Base-by-base conservation (phyloP, 345 rosid genomes). In the Camelina neglecta region DNA sequence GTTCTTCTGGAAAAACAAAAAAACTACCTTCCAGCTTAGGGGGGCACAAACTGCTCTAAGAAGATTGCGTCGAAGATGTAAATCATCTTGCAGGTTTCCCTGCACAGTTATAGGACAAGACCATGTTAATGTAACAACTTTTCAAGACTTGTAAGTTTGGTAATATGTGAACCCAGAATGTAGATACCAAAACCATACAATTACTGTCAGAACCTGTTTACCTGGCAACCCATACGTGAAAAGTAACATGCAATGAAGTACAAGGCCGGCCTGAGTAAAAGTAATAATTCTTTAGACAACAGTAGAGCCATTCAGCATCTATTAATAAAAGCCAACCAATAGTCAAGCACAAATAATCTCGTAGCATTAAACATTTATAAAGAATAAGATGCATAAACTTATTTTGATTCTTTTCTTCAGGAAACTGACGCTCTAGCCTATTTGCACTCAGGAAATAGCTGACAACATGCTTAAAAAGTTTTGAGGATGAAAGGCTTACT, bases 211-310 rank as follows among this genome's bases (percentile, higher is more conserved):
- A 62, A 78, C 20, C 54, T 35, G 86, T 88, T 88, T 85, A 87
- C 97, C 80, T 94, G 97, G 80, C 92, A 88, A 72, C 88, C 90
- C 82, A 85, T 90, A 65, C 83, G 84, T 62, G 96, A 87, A 85
- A 89, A 90, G 82, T 89, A 94, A 72, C 90, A 79, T 15, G 85
- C 86, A 65, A 87, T 84, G 88, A 94, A 90, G 85, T 85, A 94
- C 83, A 94, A 77, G 78, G 83, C 82, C 74, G 92, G 83, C 93
- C 98, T 93, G 90, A 16, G 79, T 53, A 65, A 61, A 85, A 59
- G 80, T 72, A 47, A 67, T 11, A 79, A 66, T 7, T 44, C 16
- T 45, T 75, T 63, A 57, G 62, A 62, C 12, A 44, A 65, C 79
- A 56, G 54, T 58, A 29, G 58, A 66, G 65, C 48, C 50, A 56